Evolutionary conservation across 257 asterid genomes (phyloP).

Genomic region (Mitragyna speciosa): DNA sequence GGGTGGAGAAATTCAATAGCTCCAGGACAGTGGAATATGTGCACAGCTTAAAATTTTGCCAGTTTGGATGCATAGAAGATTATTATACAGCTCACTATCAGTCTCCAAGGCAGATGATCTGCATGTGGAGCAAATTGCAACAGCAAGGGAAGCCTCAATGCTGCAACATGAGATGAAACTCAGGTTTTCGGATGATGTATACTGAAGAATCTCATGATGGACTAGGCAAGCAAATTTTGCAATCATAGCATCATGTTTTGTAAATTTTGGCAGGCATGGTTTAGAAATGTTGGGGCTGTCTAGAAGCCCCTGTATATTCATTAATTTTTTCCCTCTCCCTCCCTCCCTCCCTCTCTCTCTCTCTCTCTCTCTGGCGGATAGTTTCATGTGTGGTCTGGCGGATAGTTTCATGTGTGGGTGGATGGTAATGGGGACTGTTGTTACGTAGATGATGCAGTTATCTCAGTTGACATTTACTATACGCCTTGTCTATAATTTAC

Average conservation of each 20-base stretch:
- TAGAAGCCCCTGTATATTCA: slow-evolving; percentile 9
- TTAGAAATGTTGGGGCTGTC: slow-evolving; percentile 26
- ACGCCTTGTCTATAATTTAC: slow-evolving; percentile 19
- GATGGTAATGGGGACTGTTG: slow-evolving; percentile 12
- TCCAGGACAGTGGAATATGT: slow-evolving; percentile 60
- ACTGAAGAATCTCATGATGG: slow-evolving; percentile 1
- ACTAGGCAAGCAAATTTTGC: slow-evolving; percentile 43
- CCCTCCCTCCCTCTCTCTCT: neutral
- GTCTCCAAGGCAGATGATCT: slow-evolving; percentile 92
- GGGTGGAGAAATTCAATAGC: slow-evolving; percentile 82
- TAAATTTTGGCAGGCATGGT: slow-evolving; percentile 30
- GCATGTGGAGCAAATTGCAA: slow-evolving; percentile 78
- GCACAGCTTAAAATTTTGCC: slow-evolving; percentile 90
- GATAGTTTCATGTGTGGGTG: slow-evolving; percentile 32
- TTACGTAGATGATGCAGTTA: slow-evolving; percentile 8
- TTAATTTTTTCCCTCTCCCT: slow-evolving; percentile 7
- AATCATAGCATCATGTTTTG: slow-evolving; percentile 33
- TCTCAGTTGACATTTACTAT: slow-evolving; percentile 9
- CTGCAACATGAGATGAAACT: slow-evolving; percentile 81
- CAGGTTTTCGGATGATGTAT: neutral
- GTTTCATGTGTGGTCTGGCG: slow-evolving; percentile 31
- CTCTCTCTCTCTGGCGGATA: too few species aligned
- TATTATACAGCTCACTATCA: slow-evolving; percentile 90
- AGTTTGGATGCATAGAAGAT: slow-evolving; percentile 80
- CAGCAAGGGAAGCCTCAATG: slow-evolving; percentile 60